These are phyloP conservation scores for Clavispora carvajalis DNA, from an alignment of 805 yeast genomes.

Conservation along the genomic window DNA sequence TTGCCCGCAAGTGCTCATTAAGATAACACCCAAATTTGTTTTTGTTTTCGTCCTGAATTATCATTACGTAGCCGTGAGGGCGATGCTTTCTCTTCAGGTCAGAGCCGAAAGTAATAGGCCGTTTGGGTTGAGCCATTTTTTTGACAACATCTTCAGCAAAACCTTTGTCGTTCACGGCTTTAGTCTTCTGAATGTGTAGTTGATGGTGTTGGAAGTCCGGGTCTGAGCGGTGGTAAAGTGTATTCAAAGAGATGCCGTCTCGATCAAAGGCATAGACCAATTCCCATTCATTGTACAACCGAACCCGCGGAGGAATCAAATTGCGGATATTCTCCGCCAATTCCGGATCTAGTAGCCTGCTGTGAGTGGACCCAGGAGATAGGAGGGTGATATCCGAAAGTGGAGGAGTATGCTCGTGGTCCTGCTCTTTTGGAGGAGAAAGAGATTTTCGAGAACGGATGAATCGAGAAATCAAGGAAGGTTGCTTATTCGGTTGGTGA, in stretches of 20 bases:
- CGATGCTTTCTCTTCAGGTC: conserved; percentile 16
- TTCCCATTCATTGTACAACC: conserved; percentile 72
- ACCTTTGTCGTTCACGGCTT: conserved; percentile 21
- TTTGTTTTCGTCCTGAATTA: conserved; percentile 60
- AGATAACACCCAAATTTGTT: conserved; percentile 73
- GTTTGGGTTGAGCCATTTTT: conserved; percentile 20
- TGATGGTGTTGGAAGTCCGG: conserved; percentile 37
- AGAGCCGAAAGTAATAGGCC: conserved; percentile 14
- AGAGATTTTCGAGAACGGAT: neutral
- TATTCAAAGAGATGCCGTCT: conserved; percentile 81
- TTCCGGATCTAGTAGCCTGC: conserved; percentile 52
- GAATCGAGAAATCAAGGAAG: neutral
- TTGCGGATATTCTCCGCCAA: conserved; percentile 72
- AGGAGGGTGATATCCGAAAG: conserved; percentile 49
- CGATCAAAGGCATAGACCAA: conserved; percentile 82
- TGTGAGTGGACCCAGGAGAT: conserved; percentile 62
- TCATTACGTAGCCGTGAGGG: conserved; percentile 66
- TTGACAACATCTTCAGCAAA: conserved; percentile 32
- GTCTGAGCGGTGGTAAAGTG: conserved; percentile 57
- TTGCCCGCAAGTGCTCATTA: conserved; percentile 67
- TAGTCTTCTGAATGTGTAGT: conserved; percentile 9
- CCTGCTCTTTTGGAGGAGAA: neutral
- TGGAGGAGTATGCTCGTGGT: conserved; percentile 31
- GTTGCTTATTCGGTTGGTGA: neutral
- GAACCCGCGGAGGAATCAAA: conserved; percentile 73